Evolutionary conservation across 2,329 filamentous ascomycete genomes (phyloP), one percentile per base, ranked within the genome.

Genomic region (Drechslera avenae): DNA sequence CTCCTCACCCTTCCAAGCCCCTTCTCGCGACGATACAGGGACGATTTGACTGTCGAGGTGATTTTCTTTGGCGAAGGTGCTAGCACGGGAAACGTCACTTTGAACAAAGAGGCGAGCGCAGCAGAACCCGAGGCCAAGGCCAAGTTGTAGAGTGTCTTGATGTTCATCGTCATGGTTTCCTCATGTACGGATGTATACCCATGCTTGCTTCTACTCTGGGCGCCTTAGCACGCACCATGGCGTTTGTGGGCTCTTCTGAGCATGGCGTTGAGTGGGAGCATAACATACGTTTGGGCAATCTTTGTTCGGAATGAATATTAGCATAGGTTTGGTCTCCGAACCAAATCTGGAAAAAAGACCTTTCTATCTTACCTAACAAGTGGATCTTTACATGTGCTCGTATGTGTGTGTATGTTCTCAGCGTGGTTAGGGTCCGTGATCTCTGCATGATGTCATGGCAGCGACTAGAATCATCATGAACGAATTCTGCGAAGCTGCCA

Each of bases 21-120:
- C 0, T 97, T 92, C 69, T 95, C 90, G 23, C 83, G 94, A 67
- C 82, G 94, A 68, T 99, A 97, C 71, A 93, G 91, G 62, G 94
- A 99, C 71, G 94, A 99, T 71, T 78, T 99, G 57, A 99, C 94
- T 0, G 93, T 99, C 13, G 91, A 99, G 74, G 94, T 99, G 54
- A 96, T 99, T 68, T 99, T 99, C 82, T 99, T 99, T 66, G 94
- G 94, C 53, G 85, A 96, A 62, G 85, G 87, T 30, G 69, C 86
- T 45, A 86, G 86, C 71, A 88, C 83, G 23, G 91, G 92, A 30
- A 87, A 88, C 57, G 88, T 97, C 4, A 83, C 87, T 4, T 73
- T 96, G 50, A 99, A 97, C 74, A 80, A 87, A 58, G 93, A 97
- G 67, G 94, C 94, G 1, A 96, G 87, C 53, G 90, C 88, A 32